These are phyloP conservation scores for Multifurca ochricompacta DNA, from an alignment of 768 basidiomycete species.

Conservation along the genomic window DNA sequence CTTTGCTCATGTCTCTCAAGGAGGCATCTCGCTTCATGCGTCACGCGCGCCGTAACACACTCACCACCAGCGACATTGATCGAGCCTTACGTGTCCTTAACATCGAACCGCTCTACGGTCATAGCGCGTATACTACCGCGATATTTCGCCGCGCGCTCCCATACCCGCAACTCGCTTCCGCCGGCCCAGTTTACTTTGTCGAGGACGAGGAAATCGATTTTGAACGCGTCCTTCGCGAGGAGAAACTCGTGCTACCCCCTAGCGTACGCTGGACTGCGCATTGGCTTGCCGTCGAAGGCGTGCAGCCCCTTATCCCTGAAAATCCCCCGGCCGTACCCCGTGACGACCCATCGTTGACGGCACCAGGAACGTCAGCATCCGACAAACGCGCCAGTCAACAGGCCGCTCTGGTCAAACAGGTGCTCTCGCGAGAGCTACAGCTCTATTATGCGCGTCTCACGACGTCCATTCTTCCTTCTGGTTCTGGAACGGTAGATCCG, in stretches of 20 bases:
- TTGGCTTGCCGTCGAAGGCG: slow-evolving; percentile 97
- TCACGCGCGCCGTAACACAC: slow-evolving; percentile 82
- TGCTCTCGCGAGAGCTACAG: slow-evolving; percentile 88
- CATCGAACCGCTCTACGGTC: slow-evolving; percentile 93
- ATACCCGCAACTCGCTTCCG: slow-evolving; percentile 37
- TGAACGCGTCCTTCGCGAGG: slow-evolving; percentile 79
- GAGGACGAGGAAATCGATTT: slow-evolving; percentile 99
- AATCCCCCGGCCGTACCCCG: slow-evolving; percentile 78
- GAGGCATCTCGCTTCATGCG: slow-evolving; percentile 97
- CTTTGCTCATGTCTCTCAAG: slow-evolving; percentile 32
- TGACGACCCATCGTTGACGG: slow-evolving; percentile 36
- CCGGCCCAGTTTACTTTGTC: slow-evolving; percentile 81
- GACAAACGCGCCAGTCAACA: slow-evolving; percentile 48
- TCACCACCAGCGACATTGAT: slow-evolving; percentile 88
- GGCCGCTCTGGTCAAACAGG: slow-evolving; percentile 81
- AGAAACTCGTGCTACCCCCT: slow-evolving; percentile 74
- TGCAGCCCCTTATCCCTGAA: slow-evolving; percentile 93
- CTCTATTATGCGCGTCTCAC: slow-evolving; percentile 92
- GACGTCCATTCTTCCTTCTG: slow-evolving; percentile 67
- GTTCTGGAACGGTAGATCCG: slow-evolving; percentile 38
- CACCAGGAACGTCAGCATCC: slow-evolving; percentile 26
- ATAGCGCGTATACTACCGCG: slow-evolving; percentile 56
- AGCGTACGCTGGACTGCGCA: slow-evolving; percentile 88
- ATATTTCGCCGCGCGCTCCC: slow-evolving; percentile 51
- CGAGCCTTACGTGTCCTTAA: slow-evolving; percentile 90